Evolutionary conservation across 495 filamentous ascomycete genomes (phyloP).

Genomic region (Neurospora terricola): DNA sequence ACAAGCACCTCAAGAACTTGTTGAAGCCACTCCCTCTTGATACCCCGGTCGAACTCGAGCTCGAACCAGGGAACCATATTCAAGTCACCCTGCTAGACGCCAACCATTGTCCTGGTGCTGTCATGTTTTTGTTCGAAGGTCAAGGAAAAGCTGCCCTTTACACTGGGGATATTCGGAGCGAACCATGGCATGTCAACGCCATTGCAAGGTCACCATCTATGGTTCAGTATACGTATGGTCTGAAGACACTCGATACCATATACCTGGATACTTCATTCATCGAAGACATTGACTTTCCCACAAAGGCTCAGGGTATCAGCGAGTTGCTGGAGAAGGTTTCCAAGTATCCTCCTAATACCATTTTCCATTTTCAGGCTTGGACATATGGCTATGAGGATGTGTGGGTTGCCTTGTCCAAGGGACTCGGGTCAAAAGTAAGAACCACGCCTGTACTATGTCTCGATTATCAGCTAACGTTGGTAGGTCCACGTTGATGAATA

Average conservation of each 20-base stretch:
- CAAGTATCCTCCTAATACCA: conserved; percentile 60
- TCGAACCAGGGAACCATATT: conserved; percentile 55
- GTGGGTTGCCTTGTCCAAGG: conserved; percentile 70
- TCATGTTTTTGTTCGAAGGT: conserved; percentile 87
- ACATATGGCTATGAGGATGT: conserved; percentile 92
- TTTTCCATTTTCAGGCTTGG: conserved; percentile 84
- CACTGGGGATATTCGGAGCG: conserved; percentile 84
- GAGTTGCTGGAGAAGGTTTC: conserved; percentile 64
- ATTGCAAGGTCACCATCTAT: conserved; percentile 62
- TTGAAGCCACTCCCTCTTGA: conserved; percentile 78
- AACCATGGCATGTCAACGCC: conserved; percentile 43
- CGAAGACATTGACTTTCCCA: conserved; percentile 32
- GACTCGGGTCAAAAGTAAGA: conserved; percentile 52
- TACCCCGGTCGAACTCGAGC: conserved; percentile 68
- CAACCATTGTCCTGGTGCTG: conserved; percentile 84
- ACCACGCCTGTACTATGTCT: neutral
- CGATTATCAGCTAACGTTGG: conserved; percentile 4
- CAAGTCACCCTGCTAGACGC: conserved; percentile 82
- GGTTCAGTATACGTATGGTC: conserved; percentile 61
- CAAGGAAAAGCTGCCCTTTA: conserved; percentile 70
- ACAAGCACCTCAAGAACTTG: conserved; percentile 63
- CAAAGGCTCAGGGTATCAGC: conserved; percentile 60
- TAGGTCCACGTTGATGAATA: conserved; percentile 80
- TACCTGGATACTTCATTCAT: conserved; percentile 85
- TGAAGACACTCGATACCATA: conserved; percentile 60